Conservation (phyloP, 2,329 filamentous ascomycete genomes). For the Claviceps humidiphila region DNA sequence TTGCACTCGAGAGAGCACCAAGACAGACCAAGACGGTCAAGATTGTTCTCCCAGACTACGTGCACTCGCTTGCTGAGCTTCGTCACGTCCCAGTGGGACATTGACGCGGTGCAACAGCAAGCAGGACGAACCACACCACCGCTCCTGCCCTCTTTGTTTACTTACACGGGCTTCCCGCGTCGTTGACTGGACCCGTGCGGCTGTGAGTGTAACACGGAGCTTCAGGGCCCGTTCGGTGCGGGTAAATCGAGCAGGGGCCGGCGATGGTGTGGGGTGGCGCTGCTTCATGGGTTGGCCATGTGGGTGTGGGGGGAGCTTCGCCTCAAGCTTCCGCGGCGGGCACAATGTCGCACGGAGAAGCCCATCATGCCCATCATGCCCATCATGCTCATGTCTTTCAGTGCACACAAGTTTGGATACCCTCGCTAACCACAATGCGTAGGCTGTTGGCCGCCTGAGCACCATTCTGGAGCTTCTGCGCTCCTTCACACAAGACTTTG, state of each 20-base stretch:
- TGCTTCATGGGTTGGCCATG: too few species aligned
- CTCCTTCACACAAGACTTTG: conserved; percentile 69
- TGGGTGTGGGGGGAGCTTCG: background rate
- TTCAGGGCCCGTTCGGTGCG: background rate
- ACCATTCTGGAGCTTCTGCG: conserved; percentile 70
- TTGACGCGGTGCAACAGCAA: conserved; percentile 1
- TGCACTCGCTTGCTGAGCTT: background rate
- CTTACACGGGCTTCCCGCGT: conserved; percentile 8
- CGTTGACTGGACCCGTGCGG: conserved; percentile 1
- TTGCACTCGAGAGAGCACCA: too few species aligned
- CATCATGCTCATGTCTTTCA: too few species aligned
- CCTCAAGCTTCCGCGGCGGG: background rate
- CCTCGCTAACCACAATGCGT: conserved; percentile 25
- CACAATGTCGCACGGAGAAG: too few species aligned
- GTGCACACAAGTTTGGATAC: too few species aligned
- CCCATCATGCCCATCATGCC: too few species aligned
- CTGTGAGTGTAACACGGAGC: background rate
- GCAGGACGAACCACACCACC: background rate
- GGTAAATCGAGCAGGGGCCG: too few species aligned
- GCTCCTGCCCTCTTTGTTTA: conserved; percentile 10
- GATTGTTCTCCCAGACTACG: too few species aligned
- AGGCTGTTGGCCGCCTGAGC: conserved; percentile 48
- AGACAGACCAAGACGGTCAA: too few species aligned
- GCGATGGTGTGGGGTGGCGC: too few species aligned
- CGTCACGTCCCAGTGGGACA: background rate